Evolutionary conservation across 169 alveolate genomes (phyloP), one percentile per base, ranked within the genome.

Genomic region (Besnoitia besnoiti): DNA sequence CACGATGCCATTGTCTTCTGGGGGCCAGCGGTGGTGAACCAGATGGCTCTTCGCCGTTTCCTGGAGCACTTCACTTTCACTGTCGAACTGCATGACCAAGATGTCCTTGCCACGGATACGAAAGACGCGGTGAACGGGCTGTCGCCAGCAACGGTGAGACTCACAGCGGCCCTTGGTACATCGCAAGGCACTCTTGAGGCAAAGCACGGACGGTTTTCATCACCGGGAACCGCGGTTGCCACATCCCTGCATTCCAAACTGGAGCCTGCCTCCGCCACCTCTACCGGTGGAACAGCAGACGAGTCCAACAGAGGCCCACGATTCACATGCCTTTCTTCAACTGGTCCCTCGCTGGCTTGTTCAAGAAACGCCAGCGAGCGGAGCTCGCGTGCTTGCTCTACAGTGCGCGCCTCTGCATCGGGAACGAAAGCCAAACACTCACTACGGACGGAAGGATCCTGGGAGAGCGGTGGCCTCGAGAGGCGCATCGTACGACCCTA

Each of bases 1-100:
- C 87, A 77, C 47, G 87, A 77, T 40, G 37, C 40, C 61, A 39
- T 77, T 77, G 33, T 39, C 40, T 77, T 77, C 37, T 77, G 87
- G 50, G 87, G 87, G 7, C 87, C 87, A 30, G 87, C 87, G 8
- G 61, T 77, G 37, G 61, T 77, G 87, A 77, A 77, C 40, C 87
- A 39, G 47, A 24, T 44, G 24, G 61, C 59, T 0, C 35, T 77
- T 21, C 59, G 59, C 40, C 87, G 40, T 8, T 77, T 40, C 59
- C 87, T 77, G 33, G 87, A 77, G 40, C 37, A 42, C 50, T 24
- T 77, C 0, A 19, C 87, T 39, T 30, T 77, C 61, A 21, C 50
- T 2, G 87, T 77, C 12, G 87, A 77, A 35, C 87, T 77, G 27
- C 87, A 77, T 77, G 61, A 77, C 59, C 50, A 42, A 14, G 87